Evolutionary conservation across 352 stramenopile species (phyloP), one percentile per base, ranked within the genome.

Genomic region (Globisporangium uncinulatum): DNA sequence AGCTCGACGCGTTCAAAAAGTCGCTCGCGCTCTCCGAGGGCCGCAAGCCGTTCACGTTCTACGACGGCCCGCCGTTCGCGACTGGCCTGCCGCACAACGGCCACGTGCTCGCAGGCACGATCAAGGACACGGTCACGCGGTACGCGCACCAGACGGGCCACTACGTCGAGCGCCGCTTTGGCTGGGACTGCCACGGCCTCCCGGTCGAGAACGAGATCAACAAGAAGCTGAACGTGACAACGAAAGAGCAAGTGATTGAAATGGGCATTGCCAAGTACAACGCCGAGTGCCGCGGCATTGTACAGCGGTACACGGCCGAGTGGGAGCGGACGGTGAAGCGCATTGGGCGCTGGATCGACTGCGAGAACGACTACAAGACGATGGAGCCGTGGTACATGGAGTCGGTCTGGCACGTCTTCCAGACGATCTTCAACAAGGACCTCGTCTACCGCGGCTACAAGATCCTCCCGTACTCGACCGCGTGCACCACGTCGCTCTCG

Each of bases 351-450:
- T 99, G 97, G 97, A 99, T 99, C 71, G 97, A 99, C 77, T 99
- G 98, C 73, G 70, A 99, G 71, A 99, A 99, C 78, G 97, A 99
- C 79, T 99, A 99, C 83, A 99, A 99, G 79, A 99, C 97, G 14
- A 98, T 99, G 95, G 97, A 99, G 74, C 89, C 96, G 6, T 96
- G 83, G 65, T 99, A 98, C 86, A 99, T 99, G 97, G 97, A 99
- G 77, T 97, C 76, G 57, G 97, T 99, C 15, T 99, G 97, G 97
- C 98, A 98, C 92, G 97, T 99, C 24, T 99, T 99, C 80, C 92
- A 94, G 58, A 93, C 89, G 49, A 90, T 99, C 51, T 99, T 97
- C 71, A 83, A 99, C 52, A 99, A 99, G 76, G 85, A 94, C 42
- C 84, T 99, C 34, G 90, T 99, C 41, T 99, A 99, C 79, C 90